These are phyloP conservation scores for Mimosa pudica DNA, from an alignment of 306 rosid species.

Conservation along the genomic window DNA sequence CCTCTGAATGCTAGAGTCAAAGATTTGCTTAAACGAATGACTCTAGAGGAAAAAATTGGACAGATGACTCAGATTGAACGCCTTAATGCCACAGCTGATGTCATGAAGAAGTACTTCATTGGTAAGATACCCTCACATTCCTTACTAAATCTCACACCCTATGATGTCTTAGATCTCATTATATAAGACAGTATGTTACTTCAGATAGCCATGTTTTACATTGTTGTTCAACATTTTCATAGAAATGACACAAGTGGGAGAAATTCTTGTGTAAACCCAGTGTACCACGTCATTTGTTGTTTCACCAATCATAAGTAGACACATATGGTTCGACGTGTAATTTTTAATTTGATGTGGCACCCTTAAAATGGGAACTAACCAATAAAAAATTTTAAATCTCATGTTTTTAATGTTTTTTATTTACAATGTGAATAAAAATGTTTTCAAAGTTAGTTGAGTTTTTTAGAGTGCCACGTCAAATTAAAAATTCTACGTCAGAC, in stretches of 20 bases:
- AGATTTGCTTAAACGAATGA: constrained; percentile 72
- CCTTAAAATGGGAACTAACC: too few species aligned
- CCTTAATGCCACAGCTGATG: constrained; percentile 63
- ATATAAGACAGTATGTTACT: background rate
- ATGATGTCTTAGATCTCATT: background rate
- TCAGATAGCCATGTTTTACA: background rate
- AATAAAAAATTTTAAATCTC: background rate
- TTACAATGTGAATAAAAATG: too few species aligned
- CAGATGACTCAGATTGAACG: constrained; percentile 95
- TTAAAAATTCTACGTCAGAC: too few species aligned
- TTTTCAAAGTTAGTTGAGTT: too few species aligned
- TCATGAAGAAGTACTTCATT: constrained; percentile 64
- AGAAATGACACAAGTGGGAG: background rate
- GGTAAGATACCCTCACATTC: constrained; percentile 48
- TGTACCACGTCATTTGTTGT: too few species aligned
- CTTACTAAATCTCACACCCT: background rate
- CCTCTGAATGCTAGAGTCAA: constrained; percentile 62
- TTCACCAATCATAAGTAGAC: too few species aligned
- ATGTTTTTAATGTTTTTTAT: too few species aligned
- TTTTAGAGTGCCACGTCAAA: too few species aligned
- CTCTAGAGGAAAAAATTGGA: constrained; percentile 81
- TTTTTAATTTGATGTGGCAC: too few species aligned
- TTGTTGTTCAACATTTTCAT: background rate
- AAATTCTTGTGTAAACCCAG: too few species aligned
- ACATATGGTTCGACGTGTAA: too few species aligned